Evolutionary conservation across 2,329 filamentous ascomycete species (phyloP), one percentile per base, ranked within the genome.

Genomic region (Fusarium poae): DNA sequence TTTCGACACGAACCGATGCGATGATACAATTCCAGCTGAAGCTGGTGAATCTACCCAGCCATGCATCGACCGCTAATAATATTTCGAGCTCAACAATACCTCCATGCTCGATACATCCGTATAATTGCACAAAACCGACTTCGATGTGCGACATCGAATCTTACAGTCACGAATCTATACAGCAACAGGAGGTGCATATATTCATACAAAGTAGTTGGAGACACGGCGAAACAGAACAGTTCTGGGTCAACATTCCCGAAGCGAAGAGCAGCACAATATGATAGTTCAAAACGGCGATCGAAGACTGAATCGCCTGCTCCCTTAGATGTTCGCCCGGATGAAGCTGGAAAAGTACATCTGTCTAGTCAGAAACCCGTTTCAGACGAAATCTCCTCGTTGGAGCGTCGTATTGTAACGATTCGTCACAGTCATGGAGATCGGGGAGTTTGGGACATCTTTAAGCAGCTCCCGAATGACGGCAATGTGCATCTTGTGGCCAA

Each of bases 51-150:
- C 46, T 57, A 65, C 51, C 70, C 57, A 71, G 76, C 72, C 58
- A 79, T 79, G 77, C 74, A 72, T 75, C 72, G 66, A 72, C 66
- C 67, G 43, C 57, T 57, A 58, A 57, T 68, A 57, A 48, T 59
- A 48, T 43, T 57, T 52, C 70, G 57, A 75, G 23, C 64, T 30
- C 48, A 44, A 15, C 55, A 58, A 40, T 27, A 58, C 58, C 49
- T 61, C 58, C 61, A 35, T 59, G 29, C 42, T 49, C 45, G 49
- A 51, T 54, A 42, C 42, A 48, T 51, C 50, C 57, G 25, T 45
- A 52, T 60, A 39, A 51, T 39, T 23, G 32, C 42, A 42, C 57
- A 49, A 39, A 34, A 39, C 18, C 59, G 25, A 59, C 54, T 51
- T 55, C 65, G 52, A 32, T 56, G 32, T 56, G 56, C 68, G 68